These are phyloP conservation scores for Penicillium olsonii DNA, from an alignment of 2,329 filamentous ascomycete species.

Conservation along the genomic window DNA sequence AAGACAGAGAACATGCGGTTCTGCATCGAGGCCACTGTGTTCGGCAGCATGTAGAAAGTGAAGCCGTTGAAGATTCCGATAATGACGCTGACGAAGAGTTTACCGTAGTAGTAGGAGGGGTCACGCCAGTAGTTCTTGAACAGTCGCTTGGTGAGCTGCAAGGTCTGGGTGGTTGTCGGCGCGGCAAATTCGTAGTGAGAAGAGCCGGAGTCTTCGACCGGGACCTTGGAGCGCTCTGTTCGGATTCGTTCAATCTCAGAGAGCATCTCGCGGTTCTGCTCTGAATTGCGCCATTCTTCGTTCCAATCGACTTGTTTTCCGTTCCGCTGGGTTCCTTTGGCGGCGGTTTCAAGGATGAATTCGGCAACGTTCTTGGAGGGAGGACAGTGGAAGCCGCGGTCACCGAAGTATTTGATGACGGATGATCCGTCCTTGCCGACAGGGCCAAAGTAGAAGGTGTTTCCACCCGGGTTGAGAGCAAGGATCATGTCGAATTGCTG, in stretches of 20 bases:
- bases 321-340: conserved; percentile 56
- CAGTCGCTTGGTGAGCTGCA: conserved; percentile 67
- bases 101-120: conserved; percentile 74
- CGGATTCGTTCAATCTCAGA: conserved; percentile 68
- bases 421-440: conserved; percentile 67
- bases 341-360: conserved; percentile 66
- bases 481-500: conserved; percentile 75
- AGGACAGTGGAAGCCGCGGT: conserved; percentile 66
- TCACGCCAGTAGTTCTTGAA: conserved; percentile 76
- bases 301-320: conserved; percentile 69
- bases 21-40: conserved; percentile 69
- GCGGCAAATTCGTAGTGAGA: conserved; percentile 65
- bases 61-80: conserved; percentile 78
- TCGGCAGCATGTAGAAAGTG: conserved; percentile 71
- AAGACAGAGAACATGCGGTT: conserved; percentile 76
- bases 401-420: conserved; percentile 68
- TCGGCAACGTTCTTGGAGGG: conserved; percentile 67
- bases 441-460: conserved; percentile 73
- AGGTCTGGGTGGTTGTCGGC: conserved; percentile 62
- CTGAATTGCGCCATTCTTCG: conserved; percentile 69
- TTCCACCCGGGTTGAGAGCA: conserved; percentile 67
- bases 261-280: conserved; percentile 60
- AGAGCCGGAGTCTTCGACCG: conserved; percentile 41
- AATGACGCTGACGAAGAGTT: conserved; percentile 70
- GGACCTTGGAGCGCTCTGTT: conserved; percentile 55